Conservation (phyloP, 2,329 filamentous ascomycete genomes). For the Diaporthe capsici region DNA sequence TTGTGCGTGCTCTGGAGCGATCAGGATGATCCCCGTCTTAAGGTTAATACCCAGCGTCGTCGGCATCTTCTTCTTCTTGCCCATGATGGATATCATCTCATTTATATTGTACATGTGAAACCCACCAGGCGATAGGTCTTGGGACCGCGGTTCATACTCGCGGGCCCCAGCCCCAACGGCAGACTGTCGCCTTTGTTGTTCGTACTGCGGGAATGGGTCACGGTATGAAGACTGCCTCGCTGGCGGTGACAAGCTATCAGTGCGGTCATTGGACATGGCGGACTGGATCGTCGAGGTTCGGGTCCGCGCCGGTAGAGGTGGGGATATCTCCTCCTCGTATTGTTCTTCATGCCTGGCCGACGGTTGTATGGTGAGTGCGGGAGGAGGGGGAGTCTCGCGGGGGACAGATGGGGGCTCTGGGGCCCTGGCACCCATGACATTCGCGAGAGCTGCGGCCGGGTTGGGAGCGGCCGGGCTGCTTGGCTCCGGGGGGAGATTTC, state of each 20-base stretch:
- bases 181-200: conserved; percentile 48
- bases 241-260: conserved; percentile 47
- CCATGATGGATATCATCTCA: conserved; percentile 97
- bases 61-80: conserved; percentile 97
- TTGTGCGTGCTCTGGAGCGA: conserved; percentile 86
- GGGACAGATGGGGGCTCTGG: conserved; percentile 64
- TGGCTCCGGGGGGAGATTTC: conserved; percentile 49
- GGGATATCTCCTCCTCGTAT: conserved; percentile 75
- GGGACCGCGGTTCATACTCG: conserved; percentile 49
- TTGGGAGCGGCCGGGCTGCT: conserved; percentile 56
- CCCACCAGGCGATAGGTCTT: conserved; percentile 76
- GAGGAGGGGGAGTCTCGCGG: conserved; percentile 49
- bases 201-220: conserved; percentile 45
- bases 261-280: conserved; percentile 45
- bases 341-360: conserved; percentile 57
- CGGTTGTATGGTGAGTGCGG: conserved; percentile 71
- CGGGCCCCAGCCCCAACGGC: not conserved
- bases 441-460: conserved; percentile 69
- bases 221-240: conserved; percentile 51
- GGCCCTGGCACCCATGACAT: conserved; percentile 65
- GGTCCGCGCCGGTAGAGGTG: conserved; percentile 74
- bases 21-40: conserved; percentile 88
- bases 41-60: conserved; percentile 97
- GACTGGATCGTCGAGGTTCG: conserved; percentile 64
- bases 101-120: conserved; percentile 98